Base-by-base conservation (phyloP, 441 rosid species). In the Cnidoscolus chayamansa region DNA sequence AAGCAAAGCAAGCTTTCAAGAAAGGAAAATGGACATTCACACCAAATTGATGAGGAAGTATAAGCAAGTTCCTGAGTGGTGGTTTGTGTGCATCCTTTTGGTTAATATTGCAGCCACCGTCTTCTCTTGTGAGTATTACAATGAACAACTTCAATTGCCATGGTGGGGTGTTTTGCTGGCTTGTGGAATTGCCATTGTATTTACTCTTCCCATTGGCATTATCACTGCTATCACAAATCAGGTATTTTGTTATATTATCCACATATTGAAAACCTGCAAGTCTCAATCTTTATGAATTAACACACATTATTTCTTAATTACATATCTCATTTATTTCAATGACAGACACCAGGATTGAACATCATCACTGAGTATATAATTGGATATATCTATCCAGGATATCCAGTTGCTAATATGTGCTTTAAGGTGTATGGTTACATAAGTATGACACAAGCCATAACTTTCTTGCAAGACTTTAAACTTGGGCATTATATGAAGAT, bases 121-220 rank as follows among this genome's bases (percentile, higher is more conserved):
- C 15, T 91, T 90, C 68, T 84, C 98, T 65, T 94, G 97, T 69
- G 88, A 94, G 78, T 92, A 90, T 84, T 94, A 87, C 81, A 92
- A 78, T 57, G 85, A 86, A 13, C 97, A 92, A 82, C 98, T 94
- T 79, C 97, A 92, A 48, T 74, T 92, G 68, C 97, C 97, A 2
- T 94, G 98, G 98, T 94, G 98, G 97, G 98, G 97, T 50, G 98
- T 92, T 66, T 60, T 92, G 31, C 79, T 94, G 63, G 98, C 98
- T 9, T 94, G 97, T 73, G 75, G 68, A 31, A 79, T 94, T 60
- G 98, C 98, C 75, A 87, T 94, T 67, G 32, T 80, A 15, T 94
- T 94, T 82, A 92, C 97, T 65, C 97, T 94, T 72, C 98, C 98
- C 11, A 89, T 92, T 5, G 98, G 97, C 30, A 90, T 92, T 78